Evolutionary conservation across 2,329 filamentous ascomycete genomes (phyloP).

Genomic region (Aspergillus vadensis): DNA sequence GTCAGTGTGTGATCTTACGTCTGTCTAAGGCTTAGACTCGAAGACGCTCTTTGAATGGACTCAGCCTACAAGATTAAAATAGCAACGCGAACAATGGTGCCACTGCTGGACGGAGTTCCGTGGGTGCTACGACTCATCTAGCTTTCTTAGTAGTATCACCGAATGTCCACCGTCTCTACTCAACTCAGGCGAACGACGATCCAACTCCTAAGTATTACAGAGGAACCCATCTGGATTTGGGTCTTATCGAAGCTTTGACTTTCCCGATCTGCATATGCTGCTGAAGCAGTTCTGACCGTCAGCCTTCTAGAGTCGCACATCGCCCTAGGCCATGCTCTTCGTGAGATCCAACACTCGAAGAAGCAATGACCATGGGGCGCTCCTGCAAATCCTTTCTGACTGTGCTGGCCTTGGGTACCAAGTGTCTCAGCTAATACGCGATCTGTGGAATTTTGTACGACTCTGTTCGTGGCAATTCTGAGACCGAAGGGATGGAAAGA

Average conservation of each 20-base stretch:
- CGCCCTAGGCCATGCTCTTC: background rate
- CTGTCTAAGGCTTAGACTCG: background rate
- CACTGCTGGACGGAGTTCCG: background rate
- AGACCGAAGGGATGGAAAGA: constrained; percentile 23
- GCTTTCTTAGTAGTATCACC: background rate
- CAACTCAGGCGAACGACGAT: constrained; percentile 4
- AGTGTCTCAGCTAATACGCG: background rate
- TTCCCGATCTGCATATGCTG: background rate
- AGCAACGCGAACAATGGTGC: constrained; percentile 5
- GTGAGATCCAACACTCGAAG: background rate
- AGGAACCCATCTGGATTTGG: background rate
- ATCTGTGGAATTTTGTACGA: constrained; percentile 8
- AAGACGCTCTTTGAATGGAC: background rate
- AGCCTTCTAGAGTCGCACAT: background rate
- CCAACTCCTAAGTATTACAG: constrained; percentile 1
- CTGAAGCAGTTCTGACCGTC: background rate
- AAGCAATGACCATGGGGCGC: background rate
- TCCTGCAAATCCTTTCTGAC: constrained; percentile 1
- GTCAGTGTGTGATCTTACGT: background rate
- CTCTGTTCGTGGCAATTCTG: constrained; percentile 15
- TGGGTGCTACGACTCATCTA: background rate
- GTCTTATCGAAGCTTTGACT: constrained; percentile 13
- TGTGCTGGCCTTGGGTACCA: background rate
- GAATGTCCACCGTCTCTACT: background rate
- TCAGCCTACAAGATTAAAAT: constrained; percentile 3